Evolutionary conservation across 495 filamentous ascomycete genomes (phyloP), one percentile per base, ranked within the genome.

Genomic region (Hyphodiscus hymeniophilus): DNA sequence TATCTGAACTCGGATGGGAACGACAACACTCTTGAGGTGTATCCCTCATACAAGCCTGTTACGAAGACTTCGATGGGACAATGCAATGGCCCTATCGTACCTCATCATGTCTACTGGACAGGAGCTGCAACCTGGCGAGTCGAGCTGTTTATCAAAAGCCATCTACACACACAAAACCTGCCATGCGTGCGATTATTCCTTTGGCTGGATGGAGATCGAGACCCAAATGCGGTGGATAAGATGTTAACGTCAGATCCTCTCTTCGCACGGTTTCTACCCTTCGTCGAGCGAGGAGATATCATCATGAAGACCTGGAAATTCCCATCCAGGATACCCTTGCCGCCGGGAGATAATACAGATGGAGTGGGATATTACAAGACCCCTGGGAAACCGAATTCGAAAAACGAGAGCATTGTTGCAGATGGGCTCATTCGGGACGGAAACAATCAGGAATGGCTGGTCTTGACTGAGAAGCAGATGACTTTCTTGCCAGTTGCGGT

Each of bases 71-170:
- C 54, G 5, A 59, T 66, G 23, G 75, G 71, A 3, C 58, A 66
- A 31, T 79, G 75, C 52, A 59, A 70, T 33, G 75, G 75, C 15
- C 71, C 75, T n/a, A 69, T 76, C 39, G 66, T 76, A 21, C 70
- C 71, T 13, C 78, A 70, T 41, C 75, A 79, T 44, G 69, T 70
- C 0, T 79, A 78, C 66, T 79, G 75, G 75, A 76, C 73, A 13
- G 75, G 75, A 2, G 68, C 71, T 6, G 71, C 75, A 10, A 77
- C 73, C 2, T 79, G 75, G 75, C 62, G 75, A 16, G 69, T 78
- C 32, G 75, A 79, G 41, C 53, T 76, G 11, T 79, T 79, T 54
- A 57, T 78, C 60, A 79, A 79, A 60, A 67, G 65, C 23, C 74
- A 78, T 53, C 63, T 79, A 1, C 72, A 79, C 57, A 77, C 74